Evolutionary conservation across 2,329 filamentous ascomycete genomes (phyloP).

Genomic region (Neodidymelliopsis sp.): DNA sequence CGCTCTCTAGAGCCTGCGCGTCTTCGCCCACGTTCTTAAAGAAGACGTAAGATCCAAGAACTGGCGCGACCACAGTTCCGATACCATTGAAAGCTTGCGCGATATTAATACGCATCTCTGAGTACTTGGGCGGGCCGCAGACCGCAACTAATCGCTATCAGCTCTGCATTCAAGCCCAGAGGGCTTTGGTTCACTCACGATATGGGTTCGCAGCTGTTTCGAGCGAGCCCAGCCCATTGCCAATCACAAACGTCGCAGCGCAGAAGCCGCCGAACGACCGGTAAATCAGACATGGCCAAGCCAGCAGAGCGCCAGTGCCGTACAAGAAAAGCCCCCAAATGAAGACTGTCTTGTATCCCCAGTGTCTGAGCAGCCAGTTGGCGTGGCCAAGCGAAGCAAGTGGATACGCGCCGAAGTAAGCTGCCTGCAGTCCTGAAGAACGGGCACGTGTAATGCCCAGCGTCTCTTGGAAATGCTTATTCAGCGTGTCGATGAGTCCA

Average conservation of each 20-base stretch:
- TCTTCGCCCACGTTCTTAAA: slow-evolving; percentile 63
- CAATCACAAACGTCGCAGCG: slow-evolving; percentile 64
- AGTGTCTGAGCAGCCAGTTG: slow-evolving; percentile 58
- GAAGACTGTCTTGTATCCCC: slow-evolving; percentile 57
- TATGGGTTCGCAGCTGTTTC: slow-evolving; percentile 66
- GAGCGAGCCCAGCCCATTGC: slow-evolving; percentile 61
- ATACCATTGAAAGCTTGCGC: slow-evolving; percentile 67
- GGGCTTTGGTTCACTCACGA: slow-evolving; percentile 9
- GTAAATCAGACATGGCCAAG: slow-evolving; percentile 66
- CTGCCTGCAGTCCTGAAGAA: slow-evolving; percentile 57
- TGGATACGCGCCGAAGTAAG: slow-evolving; percentile 60
- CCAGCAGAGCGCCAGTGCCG: slow-evolving; percentile 64
- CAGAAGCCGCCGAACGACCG: slow-evolving; percentile 67
- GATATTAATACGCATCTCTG: slow-evolving; percentile 66
- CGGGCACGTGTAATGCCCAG: slow-evolving; percentile 55
- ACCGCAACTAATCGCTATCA: slow-evolving; percentile 46
- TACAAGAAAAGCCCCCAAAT: slow-evolving; percentile 63
- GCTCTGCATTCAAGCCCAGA: no score
- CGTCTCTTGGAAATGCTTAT: slow-evolving; percentile 57
- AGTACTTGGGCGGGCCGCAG: slow-evolving; percentile 66
- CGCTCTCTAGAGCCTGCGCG: slow-evolving; percentile 61
- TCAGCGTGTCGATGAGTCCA: slow-evolving; percentile 64
- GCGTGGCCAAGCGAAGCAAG: slow-evolving; percentile 58
- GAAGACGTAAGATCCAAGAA: slow-evolving; percentile 68
- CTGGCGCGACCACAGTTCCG: slow-evolving; percentile 65